These are phyloP conservation scores for Barnettozyma sp. DNA, from an alignment of 805 yeast genomes.

Conservation along the genomic window DNA sequence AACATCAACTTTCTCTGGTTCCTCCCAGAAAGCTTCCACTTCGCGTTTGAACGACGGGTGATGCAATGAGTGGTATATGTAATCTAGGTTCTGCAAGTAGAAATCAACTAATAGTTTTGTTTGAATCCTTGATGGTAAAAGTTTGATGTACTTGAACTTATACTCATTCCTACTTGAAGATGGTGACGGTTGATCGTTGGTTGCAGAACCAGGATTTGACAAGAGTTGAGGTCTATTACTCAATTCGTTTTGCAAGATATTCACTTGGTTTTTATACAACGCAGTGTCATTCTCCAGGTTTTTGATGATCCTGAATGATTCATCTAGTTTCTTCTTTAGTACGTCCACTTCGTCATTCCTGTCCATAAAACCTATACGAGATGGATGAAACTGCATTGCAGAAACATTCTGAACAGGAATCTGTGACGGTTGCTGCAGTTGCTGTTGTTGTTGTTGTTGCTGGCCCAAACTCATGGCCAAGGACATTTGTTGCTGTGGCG, in stretches of 20 bases:
- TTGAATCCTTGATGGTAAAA: slow-evolving; percentile 22
- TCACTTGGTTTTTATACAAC: slow-evolving; percentile 7
- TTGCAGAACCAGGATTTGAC: background rate
- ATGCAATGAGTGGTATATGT: slow-evolving; percentile 27
- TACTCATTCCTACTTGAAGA: slow-evolving; percentile 10
- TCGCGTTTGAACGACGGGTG: slow-evolving; percentile 22
- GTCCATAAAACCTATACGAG: slow-evolving; percentile 1
- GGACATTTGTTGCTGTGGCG: slow-evolving; percentile 1
- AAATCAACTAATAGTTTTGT: slow-evolving; percentile 23
- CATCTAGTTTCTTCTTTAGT: slow-evolving; percentile 14
- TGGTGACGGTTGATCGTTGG: slow-evolving; percentile 3
- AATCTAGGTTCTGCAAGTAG: slow-evolving; percentile 24
- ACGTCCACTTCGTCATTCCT: slow-evolving; percentile 2
- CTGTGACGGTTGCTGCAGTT: background rate
- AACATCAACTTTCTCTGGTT: slow-evolving; percentile 18
- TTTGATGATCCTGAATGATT: slow-evolving; percentile 14
- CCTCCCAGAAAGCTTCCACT: slow-evolving; percentile 18
- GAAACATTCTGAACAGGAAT: background rate
- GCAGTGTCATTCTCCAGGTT: slow-evolving; percentile 14
- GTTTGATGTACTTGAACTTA: slow-evolving; percentile 16
- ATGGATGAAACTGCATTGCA: background rate
- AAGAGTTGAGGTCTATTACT: background rate
- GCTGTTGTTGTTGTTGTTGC: background rate
- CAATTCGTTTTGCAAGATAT: slow-evolving; percentile 11
- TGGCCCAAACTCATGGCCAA: slow-evolving; percentile 1